Evolutionary conservation across 2,329 filamentous ascomycete genomes (phyloP).

Genomic region (Claviceps sp.): DNA sequence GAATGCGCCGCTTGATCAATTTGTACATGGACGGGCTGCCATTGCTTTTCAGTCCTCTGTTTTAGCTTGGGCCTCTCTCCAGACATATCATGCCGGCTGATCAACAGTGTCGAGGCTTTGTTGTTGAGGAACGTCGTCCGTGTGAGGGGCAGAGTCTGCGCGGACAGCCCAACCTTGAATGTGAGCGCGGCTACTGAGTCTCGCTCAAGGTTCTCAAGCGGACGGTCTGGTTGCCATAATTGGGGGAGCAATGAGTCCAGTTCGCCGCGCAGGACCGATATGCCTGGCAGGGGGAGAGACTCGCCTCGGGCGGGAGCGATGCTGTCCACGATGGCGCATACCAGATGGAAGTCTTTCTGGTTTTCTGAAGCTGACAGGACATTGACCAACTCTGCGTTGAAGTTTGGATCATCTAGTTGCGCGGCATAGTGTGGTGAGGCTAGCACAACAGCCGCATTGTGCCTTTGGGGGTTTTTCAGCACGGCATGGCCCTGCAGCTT

Average conservation of each 20-base stretch:
- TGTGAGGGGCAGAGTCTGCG: slow-evolving; percentile 51
- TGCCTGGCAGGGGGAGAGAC: slow-evolving; percentile 24
- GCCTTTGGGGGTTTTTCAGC: slow-evolving; percentile 15
- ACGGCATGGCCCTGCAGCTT: slow-evolving; percentile 12
- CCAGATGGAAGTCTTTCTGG: slow-evolving; percentile 28
- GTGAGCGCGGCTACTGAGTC: slow-evolving; percentile 28
- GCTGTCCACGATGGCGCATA: slow-evolving; percentile 44
- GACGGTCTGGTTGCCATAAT: slow-evolving; percentile 25
- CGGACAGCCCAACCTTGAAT: slow-evolving; percentile 23
- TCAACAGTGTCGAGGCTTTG: slow-evolving; percentile 42
- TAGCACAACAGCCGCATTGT: slow-evolving; percentile 34
- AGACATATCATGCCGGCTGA: slow-evolving; percentile 18
- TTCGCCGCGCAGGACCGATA: slow-evolving; percentile 38
- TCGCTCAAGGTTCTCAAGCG: slow-evolving; percentile 15
- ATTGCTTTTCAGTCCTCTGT: slow-evolving; percentile 21
- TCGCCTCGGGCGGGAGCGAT: slow-evolving; percentile 26
- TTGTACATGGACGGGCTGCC: slow-evolving; percentile 23
- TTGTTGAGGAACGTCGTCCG: slow-evolving; percentile 70
- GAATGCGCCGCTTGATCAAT: slow-evolving; percentile 10
- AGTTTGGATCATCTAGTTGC: slow-evolving; percentile 30
- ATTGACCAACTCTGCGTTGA: slow-evolving; percentile 29
- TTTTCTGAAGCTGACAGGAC: slow-evolving; percentile 32
- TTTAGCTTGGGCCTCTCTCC: slow-evolving; percentile 10
- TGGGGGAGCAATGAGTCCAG: slow-evolving; percentile 28
- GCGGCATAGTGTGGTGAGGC: slow-evolving; percentile 34